Conservation (phyloP, 2,329 filamentous ascomycete species). For the Leptographium wingfieldii region DNA sequence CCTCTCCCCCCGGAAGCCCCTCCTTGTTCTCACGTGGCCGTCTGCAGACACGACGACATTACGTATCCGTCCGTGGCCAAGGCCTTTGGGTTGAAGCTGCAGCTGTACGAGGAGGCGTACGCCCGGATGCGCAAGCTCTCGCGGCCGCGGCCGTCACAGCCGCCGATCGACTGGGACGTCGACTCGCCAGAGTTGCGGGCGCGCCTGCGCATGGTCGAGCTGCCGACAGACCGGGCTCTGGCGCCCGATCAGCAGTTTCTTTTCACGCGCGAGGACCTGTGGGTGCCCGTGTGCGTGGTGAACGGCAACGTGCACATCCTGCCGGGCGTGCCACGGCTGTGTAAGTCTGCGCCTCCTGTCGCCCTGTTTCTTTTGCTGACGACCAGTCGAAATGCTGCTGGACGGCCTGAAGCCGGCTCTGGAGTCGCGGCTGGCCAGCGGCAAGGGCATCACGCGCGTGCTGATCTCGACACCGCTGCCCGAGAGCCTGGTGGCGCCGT, state of each 20-base stretch:
- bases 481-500: slow-evolving; percentile 75
- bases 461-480: slow-evolving; percentile 77
- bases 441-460: slow-evolving; percentile 66
- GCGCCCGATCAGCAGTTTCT: slow-evolving; percentile 59
- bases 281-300: slow-evolving; percentile 81
- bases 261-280: slow-evolving; percentile 69
- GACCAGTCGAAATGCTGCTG: slow-evolving; percentile 56
- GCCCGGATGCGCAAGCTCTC: slow-evolving; percentile 74
- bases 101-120: slow-evolving; percentile 65
- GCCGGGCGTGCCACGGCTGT: slow-evolving; percentile 77
- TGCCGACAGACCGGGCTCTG: slow-evolving; percentile 61
- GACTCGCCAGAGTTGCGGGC: slow-evolving; percentile 68
- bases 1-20: too few species aligned
- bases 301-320: slow-evolving; percentile 92
- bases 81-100: slow-evolving; percentile 66
- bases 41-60: slow-evolving; percentile 79
- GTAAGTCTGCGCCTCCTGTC: slow-evolving; percentile 26
- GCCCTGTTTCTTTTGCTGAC: neutral
- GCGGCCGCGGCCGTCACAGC: slow-evolving; percentile 58
- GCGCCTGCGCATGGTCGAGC: slow-evolving; percentile 78
- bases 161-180: slow-evolving; percentile 71
- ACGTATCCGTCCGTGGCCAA: slow-evolving; percentile 91
- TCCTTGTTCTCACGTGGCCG: too few species aligned
- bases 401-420: slow-evolving; percentile 62
- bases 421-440: slow-evolving; percentile 59